Conservation (phyloP, 495 filamentous ascomycete species). For the Lophiostoma macrostomum region DNA sequence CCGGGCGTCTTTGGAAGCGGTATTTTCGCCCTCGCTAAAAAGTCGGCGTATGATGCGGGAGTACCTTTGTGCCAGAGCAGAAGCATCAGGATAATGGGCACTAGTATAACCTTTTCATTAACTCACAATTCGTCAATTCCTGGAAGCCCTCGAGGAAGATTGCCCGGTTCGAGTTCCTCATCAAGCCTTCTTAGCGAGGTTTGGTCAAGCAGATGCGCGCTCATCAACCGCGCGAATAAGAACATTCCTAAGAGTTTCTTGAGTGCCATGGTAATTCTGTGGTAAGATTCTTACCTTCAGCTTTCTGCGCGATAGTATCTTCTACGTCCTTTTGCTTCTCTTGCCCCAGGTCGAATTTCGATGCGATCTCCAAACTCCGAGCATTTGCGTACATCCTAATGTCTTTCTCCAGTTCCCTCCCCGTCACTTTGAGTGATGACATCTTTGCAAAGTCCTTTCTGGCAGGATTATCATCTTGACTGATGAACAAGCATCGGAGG, state of each 20-base stretch:
- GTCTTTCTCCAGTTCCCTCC: not conserved
- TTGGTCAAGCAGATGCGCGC: conserved; percentile 43
- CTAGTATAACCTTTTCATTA: no score
- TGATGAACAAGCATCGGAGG: conserved; percentile 31
- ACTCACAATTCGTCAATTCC: no score
- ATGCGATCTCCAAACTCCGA: not conserved
- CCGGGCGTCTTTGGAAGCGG: conserved; percentile 28
- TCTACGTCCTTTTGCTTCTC: not conserved
- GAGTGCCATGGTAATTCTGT: no score
- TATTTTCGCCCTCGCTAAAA: no score
- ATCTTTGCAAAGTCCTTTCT: not conserved
- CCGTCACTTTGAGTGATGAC: not conserved
- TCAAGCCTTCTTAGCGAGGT: conserved; percentile 30
- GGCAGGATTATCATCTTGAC: not conserved
- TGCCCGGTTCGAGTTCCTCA: conserved; percentile 36
- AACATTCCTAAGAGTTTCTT: conserved; percentile 57
- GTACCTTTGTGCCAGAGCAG: no score
- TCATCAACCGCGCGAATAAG: conserved; percentile 46
- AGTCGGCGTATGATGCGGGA: no score
- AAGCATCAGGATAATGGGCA: no score
- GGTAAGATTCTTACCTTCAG: no score
- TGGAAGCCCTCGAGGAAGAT: conserved; percentile 30
- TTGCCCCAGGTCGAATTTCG: not conserved
- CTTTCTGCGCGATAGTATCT: not conserved
- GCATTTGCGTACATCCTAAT: not conserved